Conservation (phyloP, 192 early-diverging fungal species). For the Haplosporangium gracile region DNA sequence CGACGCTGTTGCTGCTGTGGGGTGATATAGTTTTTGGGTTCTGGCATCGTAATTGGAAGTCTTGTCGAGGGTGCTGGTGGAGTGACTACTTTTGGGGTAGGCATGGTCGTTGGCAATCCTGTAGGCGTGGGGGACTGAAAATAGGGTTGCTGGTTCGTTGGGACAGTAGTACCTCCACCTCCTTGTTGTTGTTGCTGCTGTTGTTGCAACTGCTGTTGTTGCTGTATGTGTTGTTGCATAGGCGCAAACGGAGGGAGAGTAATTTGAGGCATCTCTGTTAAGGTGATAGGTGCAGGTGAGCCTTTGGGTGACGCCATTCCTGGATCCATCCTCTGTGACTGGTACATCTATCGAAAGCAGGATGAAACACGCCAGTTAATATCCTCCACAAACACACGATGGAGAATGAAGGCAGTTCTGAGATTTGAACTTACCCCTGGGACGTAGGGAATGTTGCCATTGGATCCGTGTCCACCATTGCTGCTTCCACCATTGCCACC, state of each 20-base stretch:
- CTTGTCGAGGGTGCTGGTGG: neutral
- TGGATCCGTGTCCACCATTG: neutral
- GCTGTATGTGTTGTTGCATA: conserved; percentile 43
- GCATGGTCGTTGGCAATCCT: conserved; percentile 25
- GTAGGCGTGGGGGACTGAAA: neutral
- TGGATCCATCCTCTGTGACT: conserved; percentile 8
- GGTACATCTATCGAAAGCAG: conserved; percentile 14
- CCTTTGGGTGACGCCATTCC: neutral
- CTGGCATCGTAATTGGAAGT: conserved; percentile 44
- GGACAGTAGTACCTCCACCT: neutral
- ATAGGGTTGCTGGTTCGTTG: neutral
- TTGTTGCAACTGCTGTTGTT: conserved; percentile 31
- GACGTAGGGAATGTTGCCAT: neutral
- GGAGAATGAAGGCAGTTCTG: too few species aligned
- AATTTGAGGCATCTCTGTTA: conserved; percentile 52
- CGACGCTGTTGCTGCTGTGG: neutral
- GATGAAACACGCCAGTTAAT: neutral
- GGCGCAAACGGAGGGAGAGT: conserved; percentile 48
- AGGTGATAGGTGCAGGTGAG: conserved; percentile 12
- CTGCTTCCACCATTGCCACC: neutral
- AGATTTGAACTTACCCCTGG: conserved; percentile 16
- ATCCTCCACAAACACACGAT: too few species aligned
- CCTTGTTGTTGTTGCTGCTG: conserved; percentile 20
- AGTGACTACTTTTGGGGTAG: conserved; percentile 5
- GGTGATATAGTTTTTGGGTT: conserved; percentile 33